A percentile compares a stretch with the other conserved stretches of the same genome.
phyloP scores from a whole-genome alignment of 75 land plant genomes.

The Isoetes taiwanensis region DNA sequence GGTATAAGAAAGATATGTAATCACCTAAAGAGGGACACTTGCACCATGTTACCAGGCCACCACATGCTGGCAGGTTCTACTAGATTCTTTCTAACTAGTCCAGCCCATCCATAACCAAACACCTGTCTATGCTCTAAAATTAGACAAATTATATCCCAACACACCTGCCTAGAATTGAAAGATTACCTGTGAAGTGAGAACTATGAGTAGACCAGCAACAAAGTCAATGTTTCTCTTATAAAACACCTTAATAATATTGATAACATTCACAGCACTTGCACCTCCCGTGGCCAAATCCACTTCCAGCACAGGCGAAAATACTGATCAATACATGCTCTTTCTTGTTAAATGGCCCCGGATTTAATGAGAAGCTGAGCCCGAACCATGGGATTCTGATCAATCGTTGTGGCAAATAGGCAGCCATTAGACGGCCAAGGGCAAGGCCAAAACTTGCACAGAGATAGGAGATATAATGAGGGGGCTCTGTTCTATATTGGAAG shows the following conservation, averaged over 20 bases:
- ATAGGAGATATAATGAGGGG: slow-evolving; percentile 29
- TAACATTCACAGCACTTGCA: background rate
- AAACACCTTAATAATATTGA: background rate
- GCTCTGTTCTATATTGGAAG: slow-evolving; percentile 64
- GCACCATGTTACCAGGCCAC: slow-evolving; percentile 56
- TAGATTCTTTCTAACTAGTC: slow-evolving; percentile 49
- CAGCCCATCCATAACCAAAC: slow-evolving; percentile 61
- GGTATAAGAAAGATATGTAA: too few relatives aligned
- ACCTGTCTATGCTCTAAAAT: too few relatives aligned
- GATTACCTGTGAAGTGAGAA: background rate
- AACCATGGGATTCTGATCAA: slow-evolving; percentile 7
- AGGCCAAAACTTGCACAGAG: slow-evolving; percentile 37
- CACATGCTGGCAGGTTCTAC: slow-evolving; percentile 60
- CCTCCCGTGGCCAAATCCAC: background rate
- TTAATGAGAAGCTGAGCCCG: slow-evolving; percentile 15
- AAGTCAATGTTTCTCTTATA: background rate
- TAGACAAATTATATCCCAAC: too few relatives aligned
- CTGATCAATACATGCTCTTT: slow-evolving; percentile 34
- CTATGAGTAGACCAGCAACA: background rate
- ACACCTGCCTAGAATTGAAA: too few relatives aligned
- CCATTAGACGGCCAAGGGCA: slow-evolving; percentile 39
- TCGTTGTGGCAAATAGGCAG: slow-evolving; percentile 15
- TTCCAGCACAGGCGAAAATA: slow-evolving; percentile 63
- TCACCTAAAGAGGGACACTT: slow-evolving; percentile 56
- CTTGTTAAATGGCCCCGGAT: slow-evolving; percentile 57